phyloP scores from a whole-genome alignment of 2,329 filamentous ascomycete species.

The Xylariaceae sp. region DNA sequence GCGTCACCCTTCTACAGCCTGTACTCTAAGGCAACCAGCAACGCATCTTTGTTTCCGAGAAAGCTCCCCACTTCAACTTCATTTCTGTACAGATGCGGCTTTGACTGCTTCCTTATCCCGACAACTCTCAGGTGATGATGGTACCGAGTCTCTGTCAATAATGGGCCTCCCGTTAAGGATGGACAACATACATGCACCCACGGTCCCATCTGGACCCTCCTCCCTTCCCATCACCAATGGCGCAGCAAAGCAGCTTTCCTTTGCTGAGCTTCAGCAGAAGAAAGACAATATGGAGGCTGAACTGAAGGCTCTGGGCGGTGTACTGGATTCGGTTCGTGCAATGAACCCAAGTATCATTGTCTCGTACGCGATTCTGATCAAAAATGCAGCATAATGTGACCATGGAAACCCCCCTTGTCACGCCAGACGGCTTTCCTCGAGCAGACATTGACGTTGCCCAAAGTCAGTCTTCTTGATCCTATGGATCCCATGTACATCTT shows the following conservation, averaged over 20 bases:
- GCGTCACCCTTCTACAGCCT: too few species aligned
- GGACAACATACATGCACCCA: constrained; percentile 56
- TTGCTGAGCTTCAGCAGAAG: constrained; percentile 75
- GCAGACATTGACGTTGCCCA: constrained; percentile 93
- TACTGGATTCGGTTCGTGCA: constrained; percentile 76
- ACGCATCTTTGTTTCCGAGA: too few species aligned
- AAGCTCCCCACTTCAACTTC: too few species aligned
- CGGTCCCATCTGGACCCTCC: constrained; percentile 69
- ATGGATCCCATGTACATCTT: not conserved
- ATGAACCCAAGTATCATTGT: constrained; percentile 4
- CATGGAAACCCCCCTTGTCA: constrained; percentile 86
- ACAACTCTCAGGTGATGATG: too few species aligned
- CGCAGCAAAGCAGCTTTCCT: constrained; percentile 59
- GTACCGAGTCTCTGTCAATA: too few species aligned
- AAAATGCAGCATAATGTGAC: constrained; percentile 73
- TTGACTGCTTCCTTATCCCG: too few species aligned
- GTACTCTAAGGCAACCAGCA: too few species aligned
- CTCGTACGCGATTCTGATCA: constrained; percentile 13
- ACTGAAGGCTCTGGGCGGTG: constrained; percentile 75
- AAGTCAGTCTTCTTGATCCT: constrained; percentile 51
- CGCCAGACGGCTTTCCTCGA: constrained; percentile 85
- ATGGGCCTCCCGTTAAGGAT: too few species aligned
- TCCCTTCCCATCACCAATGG: constrained; percentile 59
- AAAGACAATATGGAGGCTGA: constrained; percentile 85
- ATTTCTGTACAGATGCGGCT: too few species aligned